Evolutionary conservation across 768 basidiomycete genomes (phyloP).

Genomic region (Imleria badia): DNA sequence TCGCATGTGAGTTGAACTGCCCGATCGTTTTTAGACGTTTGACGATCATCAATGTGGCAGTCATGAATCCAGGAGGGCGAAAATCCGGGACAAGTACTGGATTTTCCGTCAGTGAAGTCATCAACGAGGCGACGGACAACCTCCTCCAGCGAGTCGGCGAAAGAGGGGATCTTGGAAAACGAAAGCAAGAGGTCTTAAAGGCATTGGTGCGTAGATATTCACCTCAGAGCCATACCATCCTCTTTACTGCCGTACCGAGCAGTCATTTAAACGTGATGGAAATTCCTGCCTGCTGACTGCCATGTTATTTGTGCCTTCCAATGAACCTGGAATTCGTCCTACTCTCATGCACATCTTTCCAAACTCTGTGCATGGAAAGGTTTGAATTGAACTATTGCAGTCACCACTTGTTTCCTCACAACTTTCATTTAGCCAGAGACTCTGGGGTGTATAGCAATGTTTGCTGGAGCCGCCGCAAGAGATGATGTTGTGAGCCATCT

Average conservation of each 20-base stretch:
- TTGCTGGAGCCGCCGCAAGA: neutral
- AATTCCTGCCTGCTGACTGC: neutral
- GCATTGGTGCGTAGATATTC: constrained; percentile 1
- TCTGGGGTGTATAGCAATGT: neutral
- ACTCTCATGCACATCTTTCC: neutral
- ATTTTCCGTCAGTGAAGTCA: neutral
- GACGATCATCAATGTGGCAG: neutral
- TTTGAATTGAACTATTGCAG: neutral
- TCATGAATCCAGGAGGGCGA: neutral
- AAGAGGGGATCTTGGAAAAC: neutral
- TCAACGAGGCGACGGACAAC: neutral
- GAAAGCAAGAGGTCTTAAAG: neutral
- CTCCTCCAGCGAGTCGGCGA: neutral
- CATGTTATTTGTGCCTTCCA: neutral
- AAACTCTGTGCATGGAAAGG: neutral
- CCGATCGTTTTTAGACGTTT: neutral
- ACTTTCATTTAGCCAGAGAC: neutral
- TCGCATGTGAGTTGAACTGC: neutral
- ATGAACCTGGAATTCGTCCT: neutral
- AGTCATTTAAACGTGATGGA: constrained; percentile 7
- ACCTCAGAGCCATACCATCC: neutral
- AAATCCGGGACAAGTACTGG: neutral
- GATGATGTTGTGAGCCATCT: neutral
- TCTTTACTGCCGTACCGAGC: neutral
- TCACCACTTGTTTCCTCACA: neutral